These are phyloP conservation scores for Xeromyces bisporus DNA, from an alignment of 495 filamentous ascomycete genomes.

Conservation along the genomic window DNA sequence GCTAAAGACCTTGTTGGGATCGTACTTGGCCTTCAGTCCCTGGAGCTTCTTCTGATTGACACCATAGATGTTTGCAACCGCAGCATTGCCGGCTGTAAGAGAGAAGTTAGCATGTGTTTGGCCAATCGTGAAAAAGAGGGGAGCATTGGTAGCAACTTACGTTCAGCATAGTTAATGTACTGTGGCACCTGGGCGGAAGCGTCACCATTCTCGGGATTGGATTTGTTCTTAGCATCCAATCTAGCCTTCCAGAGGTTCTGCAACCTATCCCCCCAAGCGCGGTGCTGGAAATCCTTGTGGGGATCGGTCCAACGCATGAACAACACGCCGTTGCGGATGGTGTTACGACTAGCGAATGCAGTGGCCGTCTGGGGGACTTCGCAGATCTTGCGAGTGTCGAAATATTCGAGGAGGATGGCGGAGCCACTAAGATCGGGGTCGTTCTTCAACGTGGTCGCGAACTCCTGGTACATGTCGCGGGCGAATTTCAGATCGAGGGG, in stretches of 20 bases:
- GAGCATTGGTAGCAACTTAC: constrained; percentile 11
- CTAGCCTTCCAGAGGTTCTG: constrained; percentile 16
- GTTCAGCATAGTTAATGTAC: constrained; percentile 28
- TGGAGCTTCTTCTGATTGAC: constrained; percentile 27
- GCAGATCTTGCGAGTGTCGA: constrained; percentile 19
- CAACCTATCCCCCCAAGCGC: constrained; percentile 13
- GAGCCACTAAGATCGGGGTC: constrained; percentile 10
- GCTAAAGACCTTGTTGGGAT: constrained; percentile 38
- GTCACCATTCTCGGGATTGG: not conserved
- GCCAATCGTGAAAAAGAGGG: not conserved
- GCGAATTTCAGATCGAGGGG: constrained; percentile 20
- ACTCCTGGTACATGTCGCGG: constrained; percentile 20
- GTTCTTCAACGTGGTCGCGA: constrained; percentile 15
- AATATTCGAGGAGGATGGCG: constrained; percentile 18
- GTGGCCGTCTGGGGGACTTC: constrained; percentile 10
- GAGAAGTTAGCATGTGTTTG: constrained; percentile 1
- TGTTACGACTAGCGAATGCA: constrained; percentile 16
- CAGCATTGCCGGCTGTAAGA: constrained; percentile 15
- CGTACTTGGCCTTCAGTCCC: constrained; percentile 34
- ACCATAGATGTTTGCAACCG: constrained; percentile 25
- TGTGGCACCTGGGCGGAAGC: constrained; percentile 13
- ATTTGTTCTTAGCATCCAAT: constrained; percentile 5
- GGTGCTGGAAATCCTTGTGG: constrained; percentile 14
- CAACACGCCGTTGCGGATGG: constrained; percentile 20
- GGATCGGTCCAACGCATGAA: constrained; percentile 17